phyloP scores from a whole-genome alignment of 2,329 filamentous ascomycete species.

The Pseudopithomyces chartarum region DNA sequence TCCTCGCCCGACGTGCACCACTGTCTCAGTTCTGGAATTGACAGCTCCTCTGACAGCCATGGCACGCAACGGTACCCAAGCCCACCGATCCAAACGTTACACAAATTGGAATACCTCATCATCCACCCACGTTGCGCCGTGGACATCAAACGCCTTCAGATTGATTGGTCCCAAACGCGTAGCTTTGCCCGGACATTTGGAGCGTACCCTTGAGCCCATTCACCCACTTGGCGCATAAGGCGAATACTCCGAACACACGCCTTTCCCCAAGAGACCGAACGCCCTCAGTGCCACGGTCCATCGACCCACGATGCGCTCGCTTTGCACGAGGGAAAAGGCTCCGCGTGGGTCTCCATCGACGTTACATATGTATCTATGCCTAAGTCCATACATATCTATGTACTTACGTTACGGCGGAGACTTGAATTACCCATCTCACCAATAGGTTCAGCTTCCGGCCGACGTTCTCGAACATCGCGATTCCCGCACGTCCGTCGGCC shows the following conservation, averaged over 20 bases:
- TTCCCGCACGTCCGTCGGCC: neutral
- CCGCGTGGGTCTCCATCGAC: neutral
- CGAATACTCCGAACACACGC: constrained; percentile 6
- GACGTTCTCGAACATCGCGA: neutral
- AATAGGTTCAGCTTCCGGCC: neutral
- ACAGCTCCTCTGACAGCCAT: neutral
- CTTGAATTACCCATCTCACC: neutral
- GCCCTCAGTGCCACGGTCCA: neutral
- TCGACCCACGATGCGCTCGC: neutral
- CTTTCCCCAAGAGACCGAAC: neutral
- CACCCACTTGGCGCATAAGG: constrained; percentile 11
- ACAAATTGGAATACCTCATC: constrained; percentile 11
- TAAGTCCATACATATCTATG: no score
- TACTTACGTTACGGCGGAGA: neutral
- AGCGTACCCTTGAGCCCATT: neutral
- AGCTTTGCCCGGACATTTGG: neutral
- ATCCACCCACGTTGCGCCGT: neutral
- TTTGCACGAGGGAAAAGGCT: neutral
- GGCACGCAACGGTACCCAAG: neutral
- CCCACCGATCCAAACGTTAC: neutral
- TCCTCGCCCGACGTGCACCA: constrained; percentile 9
- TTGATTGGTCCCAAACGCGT: neutral
- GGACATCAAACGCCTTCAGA: neutral
- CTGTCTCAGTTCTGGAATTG: neutral
- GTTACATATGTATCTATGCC: no score